Conservation (phyloP, 2,329 filamentous ascomycete genomes). For the Calonectria hongkongensis region DNA sequence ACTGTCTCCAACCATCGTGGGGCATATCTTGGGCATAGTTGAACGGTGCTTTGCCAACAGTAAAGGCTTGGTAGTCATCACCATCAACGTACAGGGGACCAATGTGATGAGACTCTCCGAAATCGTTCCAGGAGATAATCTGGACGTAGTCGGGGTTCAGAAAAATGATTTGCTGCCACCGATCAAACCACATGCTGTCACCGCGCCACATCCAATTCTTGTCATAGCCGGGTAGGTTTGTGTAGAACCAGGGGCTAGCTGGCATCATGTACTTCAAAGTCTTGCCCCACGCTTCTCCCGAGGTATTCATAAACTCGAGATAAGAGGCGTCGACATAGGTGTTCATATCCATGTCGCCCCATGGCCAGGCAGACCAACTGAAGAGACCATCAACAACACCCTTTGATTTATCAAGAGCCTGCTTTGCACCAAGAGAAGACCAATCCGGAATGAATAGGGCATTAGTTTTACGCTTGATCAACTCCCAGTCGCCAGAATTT, state of each 20-base stretch:
- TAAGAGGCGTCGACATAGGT: constrained; percentile 35
- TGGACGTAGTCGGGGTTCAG: constrained; percentile 28
- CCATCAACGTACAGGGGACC: constrained; percentile 23
- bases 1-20: constrained; percentile 28
- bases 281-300: constrained; percentile 19
- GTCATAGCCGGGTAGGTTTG: constrained; percentile 22
- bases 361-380: constrained; percentile 37
- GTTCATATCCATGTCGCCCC: constrained; percentile 33
- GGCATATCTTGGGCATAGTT: constrained; percentile 26
- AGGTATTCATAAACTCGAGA: constrained; percentile 22
- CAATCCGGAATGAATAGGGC: constrained; percentile 29
- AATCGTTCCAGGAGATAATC: constrained; percentile 32
- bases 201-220: constrained; percentile 30
- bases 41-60: constrained; percentile 10
- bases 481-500: constrained; percentile 27
- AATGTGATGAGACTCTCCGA: constrained; percentile 30
- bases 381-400: constrained; percentile 33
- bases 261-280: constrained; percentile 28
- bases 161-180: constrained; percentile 29
- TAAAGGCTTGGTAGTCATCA: constrained; percentile 23
- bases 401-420: constrained; percentile 1
- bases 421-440: constrained; percentile 34
- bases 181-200: constrained; percentile 24
- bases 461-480: constrained; percentile 26
- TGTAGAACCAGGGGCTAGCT: constrained; percentile 30